These are phyloP conservation scores for Sporopachydermia quercuum DNA, from an alignment of 805 yeast species.

Conservation along the genomic window DNA sequence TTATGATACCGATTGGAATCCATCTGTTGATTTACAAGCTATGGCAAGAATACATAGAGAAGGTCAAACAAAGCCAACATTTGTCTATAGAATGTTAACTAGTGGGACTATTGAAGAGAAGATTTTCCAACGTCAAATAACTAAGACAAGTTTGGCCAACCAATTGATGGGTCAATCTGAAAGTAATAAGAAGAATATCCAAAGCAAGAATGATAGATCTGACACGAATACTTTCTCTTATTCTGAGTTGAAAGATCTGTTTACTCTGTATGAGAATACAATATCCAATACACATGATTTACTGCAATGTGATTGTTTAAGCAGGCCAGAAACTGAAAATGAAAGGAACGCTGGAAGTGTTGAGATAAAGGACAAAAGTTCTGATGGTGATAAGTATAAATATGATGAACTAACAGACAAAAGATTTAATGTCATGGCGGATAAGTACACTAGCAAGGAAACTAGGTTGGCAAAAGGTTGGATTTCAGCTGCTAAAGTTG, in stretches of 20 bases:
- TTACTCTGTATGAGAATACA: constrained; percentile 37
- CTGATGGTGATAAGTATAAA: constrained; percentile 12
- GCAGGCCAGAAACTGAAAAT: constrained; percentile 28
- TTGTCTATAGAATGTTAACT: constrained; percentile 67
- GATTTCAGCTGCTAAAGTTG: constrained; percentile 41
- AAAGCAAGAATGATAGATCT: constrained; percentile 13
- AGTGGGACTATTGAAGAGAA: constrained; percentile 89
- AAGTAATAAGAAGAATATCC: constrained; percentile 9
- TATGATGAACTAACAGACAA: no score
- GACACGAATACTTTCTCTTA: constrained; percentile 45
- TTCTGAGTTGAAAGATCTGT: constrained; percentile 60
- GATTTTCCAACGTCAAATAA: constrained; percentile 79
- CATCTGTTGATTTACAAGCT: constrained; percentile 82
- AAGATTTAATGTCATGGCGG: constrained; percentile 5
- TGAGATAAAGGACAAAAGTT: constrained; percentile 12
- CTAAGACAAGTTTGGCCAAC: constrained; percentile 67
- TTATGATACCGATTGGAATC: constrained; percentile 96
- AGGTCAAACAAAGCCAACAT: constrained; percentile 72
- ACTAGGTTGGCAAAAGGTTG: constrained; percentile 26
- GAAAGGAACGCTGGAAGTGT: constrained; percentile 6
- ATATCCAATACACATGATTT: constrained; percentile 66
- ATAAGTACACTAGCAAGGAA: no score
- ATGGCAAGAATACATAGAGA: constrained; percentile 93
- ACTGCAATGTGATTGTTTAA: constrained; percentile 31
- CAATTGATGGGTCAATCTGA: constrained; percentile 36